These are phyloP conservation scores for Daldinia eschscholtzii DNA, from an alignment of 2,329 filamentous ascomycete species.

Conservation along the genomic window DNA sequence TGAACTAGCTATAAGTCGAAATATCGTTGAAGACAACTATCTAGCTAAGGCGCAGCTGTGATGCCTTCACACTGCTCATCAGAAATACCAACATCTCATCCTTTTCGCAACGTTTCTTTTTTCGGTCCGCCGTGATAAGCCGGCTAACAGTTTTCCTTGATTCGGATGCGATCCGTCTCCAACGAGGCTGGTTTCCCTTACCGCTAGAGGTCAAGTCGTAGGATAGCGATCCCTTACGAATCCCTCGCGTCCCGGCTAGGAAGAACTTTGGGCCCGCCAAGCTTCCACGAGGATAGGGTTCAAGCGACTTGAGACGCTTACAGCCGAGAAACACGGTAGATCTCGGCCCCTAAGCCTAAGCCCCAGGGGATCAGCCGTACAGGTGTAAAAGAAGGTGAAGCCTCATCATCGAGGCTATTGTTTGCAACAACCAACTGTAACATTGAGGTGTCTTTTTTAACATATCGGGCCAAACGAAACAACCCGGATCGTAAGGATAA, in stretches of 20 bases:
- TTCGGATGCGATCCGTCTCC: slow-evolving; percentile 10
- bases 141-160: slow-evolving; percentile 13
- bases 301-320: slow-evolving; percentile 36
- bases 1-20: neutral
- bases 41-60: neutral
- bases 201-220: slow-evolving; percentile 25
- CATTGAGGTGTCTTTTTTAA: neutral
- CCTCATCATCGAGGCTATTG: neutral
- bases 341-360: slow-evolving; percentile 18
- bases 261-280: slow-evolving; percentile 32
- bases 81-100: neutral
- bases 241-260: slow-evolving; percentile 33
- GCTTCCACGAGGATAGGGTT: slow-evolving; percentile 21
- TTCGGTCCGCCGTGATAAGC: neutral
- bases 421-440: neutral
- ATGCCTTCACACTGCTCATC: neutral
- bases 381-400: neutral
- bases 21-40: neutral
- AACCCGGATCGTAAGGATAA: slow-evolving; percentile 8
- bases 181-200: slow-evolving; percentile 21
- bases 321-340: slow-evolving; percentile 19
- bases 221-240: slow-evolving; percentile 30
- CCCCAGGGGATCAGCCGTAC: slow-evolving; percentile 15
- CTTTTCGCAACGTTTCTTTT: slow-evolving; percentile 5
- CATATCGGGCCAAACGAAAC: slow-evolving; percentile 5